Percentiles rank a stretch among this genome's conserved stretches.
These are phyloP conservation scores for Neltuma alba DNA, from an alignment of 306 rosid genomes.

Conservation along the genomic window DNA sequence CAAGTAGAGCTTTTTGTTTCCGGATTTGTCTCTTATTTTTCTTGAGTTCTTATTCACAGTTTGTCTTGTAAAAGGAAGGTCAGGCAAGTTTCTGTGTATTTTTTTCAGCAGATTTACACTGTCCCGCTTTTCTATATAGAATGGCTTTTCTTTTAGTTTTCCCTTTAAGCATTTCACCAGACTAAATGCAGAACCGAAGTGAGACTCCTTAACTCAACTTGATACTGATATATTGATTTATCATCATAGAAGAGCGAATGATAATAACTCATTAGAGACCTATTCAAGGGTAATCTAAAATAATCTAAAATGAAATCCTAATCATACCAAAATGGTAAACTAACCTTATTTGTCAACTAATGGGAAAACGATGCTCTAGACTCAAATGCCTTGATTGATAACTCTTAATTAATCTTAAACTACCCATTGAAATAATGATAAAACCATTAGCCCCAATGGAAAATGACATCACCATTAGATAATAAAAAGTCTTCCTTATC, in stretches of 20 bases:
- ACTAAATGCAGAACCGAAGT: background rate
- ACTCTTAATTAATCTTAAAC: background rate
- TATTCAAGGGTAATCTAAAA: background rate
- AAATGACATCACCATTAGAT: background rate
- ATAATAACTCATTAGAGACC: background rate
- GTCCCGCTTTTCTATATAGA: background rate
- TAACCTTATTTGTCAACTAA: background rate
- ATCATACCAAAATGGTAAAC: background rate
- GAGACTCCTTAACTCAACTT: background rate
- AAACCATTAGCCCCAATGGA: background rate
- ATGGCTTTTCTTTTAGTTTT: background rate
- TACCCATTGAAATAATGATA: background rate
- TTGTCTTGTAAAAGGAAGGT: constrained; percentile 32
- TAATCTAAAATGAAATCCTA: background rate
- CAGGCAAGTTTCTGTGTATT: background rate
- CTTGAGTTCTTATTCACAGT: constrained; percentile 19
- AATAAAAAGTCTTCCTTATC: background rate
- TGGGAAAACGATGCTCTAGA: background rate
- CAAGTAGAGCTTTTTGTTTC: background rate
- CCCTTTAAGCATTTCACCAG: background rate
- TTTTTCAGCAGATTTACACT: background rate
- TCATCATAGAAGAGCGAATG: background rate
- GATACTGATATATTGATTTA: background rate
- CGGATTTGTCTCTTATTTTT: background rate
- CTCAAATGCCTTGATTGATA: background rate